phyloP scores from a whole-genome alignment of 345 rosid genomes.

The Cardamine chenopodiifolia region DNA sequence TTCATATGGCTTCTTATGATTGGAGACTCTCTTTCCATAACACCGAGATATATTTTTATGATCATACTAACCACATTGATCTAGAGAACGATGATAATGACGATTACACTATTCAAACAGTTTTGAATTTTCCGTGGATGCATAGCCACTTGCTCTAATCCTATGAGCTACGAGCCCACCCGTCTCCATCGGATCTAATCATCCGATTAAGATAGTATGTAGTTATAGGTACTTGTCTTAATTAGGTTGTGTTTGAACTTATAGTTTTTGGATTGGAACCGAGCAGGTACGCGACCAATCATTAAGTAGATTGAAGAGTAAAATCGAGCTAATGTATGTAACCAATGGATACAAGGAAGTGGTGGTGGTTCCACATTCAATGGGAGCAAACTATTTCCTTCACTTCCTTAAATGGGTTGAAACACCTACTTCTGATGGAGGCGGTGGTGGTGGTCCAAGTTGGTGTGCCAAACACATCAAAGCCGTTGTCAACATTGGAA shows the following conservation, averaged over 20 bases:
- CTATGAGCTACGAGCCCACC: too few relatives aligned
- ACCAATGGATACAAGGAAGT: conserved; percentile 68
- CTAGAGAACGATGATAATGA: background rate
- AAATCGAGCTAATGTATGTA: conserved; percentile 66
- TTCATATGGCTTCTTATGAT: conserved; percentile 71
- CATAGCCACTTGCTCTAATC: too few relatives aligned
- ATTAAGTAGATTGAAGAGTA: conserved; percentile 76
- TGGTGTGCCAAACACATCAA: conserved; percentile 77
- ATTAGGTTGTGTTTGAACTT: conserved; percentile 23
- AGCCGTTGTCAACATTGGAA: conserved; percentile 58
- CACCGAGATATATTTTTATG: conserved; percentile 47
- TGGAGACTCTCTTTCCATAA: conserved; percentile 74
- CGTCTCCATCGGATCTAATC: too few relatives aligned
- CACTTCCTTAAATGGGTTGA: conserved; percentile 90
- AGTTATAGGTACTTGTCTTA: background rate
- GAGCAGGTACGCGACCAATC: conserved; percentile 69
- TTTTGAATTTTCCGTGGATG: too few relatives aligned
- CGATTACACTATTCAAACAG: background rate
- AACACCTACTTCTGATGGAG: conserved; percentile 62
- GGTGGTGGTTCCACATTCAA: conserved; percentile 82
- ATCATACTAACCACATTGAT: background rate
- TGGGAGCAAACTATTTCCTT: conserved; percentile 76
- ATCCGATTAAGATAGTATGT: too few relatives aligned
- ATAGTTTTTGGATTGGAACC: conserved; percentile 27
- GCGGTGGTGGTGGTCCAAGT: conserved; percentile 65